phyloP scores from a whole-genome alignment of 2,329 filamentous ascomycete species.

The Bipolaris sorokiniana region DNA sequence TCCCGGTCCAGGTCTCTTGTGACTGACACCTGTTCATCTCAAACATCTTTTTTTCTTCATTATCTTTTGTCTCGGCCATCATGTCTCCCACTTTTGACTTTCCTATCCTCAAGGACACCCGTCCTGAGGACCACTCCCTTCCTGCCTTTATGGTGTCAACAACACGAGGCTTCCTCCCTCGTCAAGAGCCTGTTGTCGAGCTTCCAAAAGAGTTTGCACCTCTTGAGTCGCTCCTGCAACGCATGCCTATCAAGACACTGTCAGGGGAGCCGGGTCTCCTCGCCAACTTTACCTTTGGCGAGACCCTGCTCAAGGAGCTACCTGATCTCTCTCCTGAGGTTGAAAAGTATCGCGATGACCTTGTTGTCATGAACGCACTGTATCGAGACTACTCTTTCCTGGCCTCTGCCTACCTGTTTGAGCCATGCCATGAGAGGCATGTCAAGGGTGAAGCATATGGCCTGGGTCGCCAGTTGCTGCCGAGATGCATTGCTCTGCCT shows the following conservation, averaged over 20 bases:
- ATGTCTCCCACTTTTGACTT: slow-evolving; percentile 54
- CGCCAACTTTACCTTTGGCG: slow-evolving; percentile 74
- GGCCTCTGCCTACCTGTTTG: slow-evolving; percentile 85
- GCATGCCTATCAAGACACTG: slow-evolving; percentile 78
- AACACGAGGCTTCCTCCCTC: slow-evolving; percentile 74
- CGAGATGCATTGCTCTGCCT: slow-evolving; percentile 75
- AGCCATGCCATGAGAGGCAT: slow-evolving; percentile 84
- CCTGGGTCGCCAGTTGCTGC: slow-evolving; percentile 74
- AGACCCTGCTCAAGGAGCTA: slow-evolving; percentile 73
- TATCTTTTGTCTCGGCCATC: slow-evolving; percentile 42
- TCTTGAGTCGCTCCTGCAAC: slow-evolving; percentile 73
- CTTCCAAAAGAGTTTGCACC: slow-evolving; percentile 76
- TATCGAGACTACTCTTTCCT: slow-evolving; percentile 94
- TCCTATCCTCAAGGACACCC: slow-evolving; percentile 67
- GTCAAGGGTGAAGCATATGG: slow-evolving; percentile 74
- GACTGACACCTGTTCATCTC: background rate
- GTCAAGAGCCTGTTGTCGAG: slow-evolving; percentile 55
- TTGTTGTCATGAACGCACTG: slow-evolving; percentile 80
- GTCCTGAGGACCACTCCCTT: slow-evolving; percentile 66
- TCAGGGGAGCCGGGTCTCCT: slow-evolving; percentile 79
- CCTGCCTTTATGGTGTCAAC: slow-evolving; percentile 82
- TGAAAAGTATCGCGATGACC: slow-evolving; percentile 72
- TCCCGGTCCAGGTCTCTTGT: slow-evolving; percentile 3
- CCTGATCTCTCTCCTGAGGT: slow-evolving; percentile 77
- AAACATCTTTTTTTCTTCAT: slow-evolving; percentile 1